Percentiles rank a stretch among this genome's conserved stretches.
These are phyloP conservation scores for Amaranthus hypochondriacus DNA, from an alignment of 148 eudicot species.

Conservation along the genomic window DNA sequence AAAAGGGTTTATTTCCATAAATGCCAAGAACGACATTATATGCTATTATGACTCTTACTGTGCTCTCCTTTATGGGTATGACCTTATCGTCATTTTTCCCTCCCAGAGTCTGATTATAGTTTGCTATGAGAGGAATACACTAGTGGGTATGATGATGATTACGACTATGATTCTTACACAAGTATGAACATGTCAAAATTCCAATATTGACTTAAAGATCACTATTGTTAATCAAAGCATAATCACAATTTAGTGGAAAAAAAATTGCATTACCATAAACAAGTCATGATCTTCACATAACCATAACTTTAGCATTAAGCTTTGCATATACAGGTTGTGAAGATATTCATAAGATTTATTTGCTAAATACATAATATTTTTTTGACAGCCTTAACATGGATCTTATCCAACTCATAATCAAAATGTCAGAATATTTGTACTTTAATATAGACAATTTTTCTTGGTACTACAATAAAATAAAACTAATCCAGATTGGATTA, in stretches of 20 bases:
- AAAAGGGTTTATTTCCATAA: no score
- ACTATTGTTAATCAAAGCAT: background rate
- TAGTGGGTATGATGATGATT: no score
- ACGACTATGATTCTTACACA: no score
- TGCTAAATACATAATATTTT: background rate
- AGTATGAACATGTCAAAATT: background rate
- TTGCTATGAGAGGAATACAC: no score
- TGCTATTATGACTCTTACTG: no score
- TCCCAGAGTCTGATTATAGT: no score
- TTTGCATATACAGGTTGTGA: constrained; percentile 22
- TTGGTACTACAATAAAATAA: background rate
- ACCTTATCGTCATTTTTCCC: no score
- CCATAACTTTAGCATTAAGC: constrained; percentile 11
- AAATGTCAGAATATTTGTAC: background rate
- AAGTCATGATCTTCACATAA: constrained; percentile 2
- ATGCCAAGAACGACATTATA: no score
- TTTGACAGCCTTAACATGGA: constrained; percentile 4
- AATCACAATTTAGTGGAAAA: background rate
- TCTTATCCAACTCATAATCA: constrained; percentile 18
- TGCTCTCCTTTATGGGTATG: no score
- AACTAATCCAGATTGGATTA: constrained; percentile 1
- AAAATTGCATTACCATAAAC: constrained; percentile 6
- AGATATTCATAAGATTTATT: constrained; percentile 14
- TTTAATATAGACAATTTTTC: background rate
- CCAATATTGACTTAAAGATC: background rate